Conservation (phyloP, 257 asterid genomes). For the Ilex asprella region DNA sequence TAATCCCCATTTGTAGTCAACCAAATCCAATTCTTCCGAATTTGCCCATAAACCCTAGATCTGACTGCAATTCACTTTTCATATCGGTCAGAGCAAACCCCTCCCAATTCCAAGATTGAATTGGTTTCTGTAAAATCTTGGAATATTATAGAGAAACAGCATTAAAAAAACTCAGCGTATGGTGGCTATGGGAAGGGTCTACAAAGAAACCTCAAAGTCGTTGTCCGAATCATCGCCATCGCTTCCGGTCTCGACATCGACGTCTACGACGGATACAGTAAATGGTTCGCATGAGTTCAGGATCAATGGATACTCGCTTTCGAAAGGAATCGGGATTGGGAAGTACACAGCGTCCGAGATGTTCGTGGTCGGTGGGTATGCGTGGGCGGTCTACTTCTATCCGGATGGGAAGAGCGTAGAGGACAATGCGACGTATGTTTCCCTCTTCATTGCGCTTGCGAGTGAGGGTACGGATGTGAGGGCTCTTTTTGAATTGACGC, state of each 20-base stretch:
- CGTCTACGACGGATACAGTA: slow-evolving; percentile 73
- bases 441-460: slow-evolving; percentile 76
- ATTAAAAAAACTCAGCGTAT: background rate
- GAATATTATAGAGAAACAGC: no score
- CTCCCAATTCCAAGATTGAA: no score
- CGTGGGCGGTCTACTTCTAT: slow-evolving; percentile 90
- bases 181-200: slow-evolving; percentile 68
- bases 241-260: slow-evolving; percentile 59
- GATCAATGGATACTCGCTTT: slow-evolving; percentile 74
- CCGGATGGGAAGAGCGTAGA: slow-evolving; percentile 93
- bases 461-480: slow-evolving; percentile 84
- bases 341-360: slow-evolving; percentile 76
- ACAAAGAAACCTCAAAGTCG: slow-evolving; percentile 38
- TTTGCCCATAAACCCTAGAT: no score
- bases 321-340: slow-evolving; percentile 86
- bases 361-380: slow-evolving; percentile 82
- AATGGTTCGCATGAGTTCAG: slow-evolving; percentile 80
- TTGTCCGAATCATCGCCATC: slow-evolving; percentile 36
- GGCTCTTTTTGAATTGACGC: slow-evolving; percentile 86
- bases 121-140: no score
- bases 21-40: no score
- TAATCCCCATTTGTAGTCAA: no score
- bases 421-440: slow-evolving; percentile 78
- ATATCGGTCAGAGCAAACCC: no score
- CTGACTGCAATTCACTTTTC: no score